phyloP scores from a whole-genome alignment of 1,139 yeast species.

The Wickerhamomyces sp. region DNA sequence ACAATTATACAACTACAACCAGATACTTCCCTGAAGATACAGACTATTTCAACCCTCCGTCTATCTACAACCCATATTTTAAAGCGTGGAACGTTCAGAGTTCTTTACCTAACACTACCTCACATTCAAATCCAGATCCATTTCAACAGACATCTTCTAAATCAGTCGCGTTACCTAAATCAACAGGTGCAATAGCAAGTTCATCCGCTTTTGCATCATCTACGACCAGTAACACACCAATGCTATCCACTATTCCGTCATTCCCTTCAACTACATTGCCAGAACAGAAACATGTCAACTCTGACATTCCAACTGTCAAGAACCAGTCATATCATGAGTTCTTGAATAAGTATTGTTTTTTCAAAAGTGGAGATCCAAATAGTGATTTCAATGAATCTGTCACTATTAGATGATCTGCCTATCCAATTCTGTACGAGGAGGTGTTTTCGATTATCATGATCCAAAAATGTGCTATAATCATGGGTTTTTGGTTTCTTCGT shows the following conservation, averaged over 20 bases:
- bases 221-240: neutral
- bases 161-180: neutral
- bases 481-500: neutral
- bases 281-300: neutral
- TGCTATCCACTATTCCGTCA: conserved; percentile 1
- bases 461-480: no score
- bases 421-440: no score
- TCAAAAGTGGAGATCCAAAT: conserved; percentile 16
- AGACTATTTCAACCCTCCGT: conserved; percentile 20
- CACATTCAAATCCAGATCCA: no score
- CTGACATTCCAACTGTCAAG: neutral
- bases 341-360: conserved; percentile 23
- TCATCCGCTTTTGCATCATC: neutral
- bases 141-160: no score
- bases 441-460: no score
- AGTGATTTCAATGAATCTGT: conserved; percentile 9
- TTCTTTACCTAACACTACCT: no score
- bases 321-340: conserved; percentile 18
- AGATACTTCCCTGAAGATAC: conserved; percentile 24
- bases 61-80: conserved; percentile 2
- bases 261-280: neutral
- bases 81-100: neutral
- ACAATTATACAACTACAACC: conserved; percentile 7
- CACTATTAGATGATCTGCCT: conserved; percentile 8
- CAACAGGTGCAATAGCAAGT: neutral